Conservation (phyloP, 306 rosid genomes). For the Cicer bijugum region DNA sequence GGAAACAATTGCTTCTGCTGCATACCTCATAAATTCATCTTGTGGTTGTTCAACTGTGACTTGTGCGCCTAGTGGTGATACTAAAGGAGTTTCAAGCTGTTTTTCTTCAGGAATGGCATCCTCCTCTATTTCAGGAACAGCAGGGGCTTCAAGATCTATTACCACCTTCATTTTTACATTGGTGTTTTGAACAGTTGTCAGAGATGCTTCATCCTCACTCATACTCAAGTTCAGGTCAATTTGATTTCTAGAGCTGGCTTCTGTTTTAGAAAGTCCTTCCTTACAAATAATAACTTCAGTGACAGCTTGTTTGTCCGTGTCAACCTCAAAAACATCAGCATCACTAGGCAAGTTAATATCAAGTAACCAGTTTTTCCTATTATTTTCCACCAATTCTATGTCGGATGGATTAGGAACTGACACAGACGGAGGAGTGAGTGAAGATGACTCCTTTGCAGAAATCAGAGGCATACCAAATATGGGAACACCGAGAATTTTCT, state of each 20-base stretch:
- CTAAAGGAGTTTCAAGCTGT: constrained; percentile 46
- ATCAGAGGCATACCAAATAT: constrained; percentile 58
- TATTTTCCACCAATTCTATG: constrained; percentile 47
- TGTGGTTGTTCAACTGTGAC: constrained; percentile 47
- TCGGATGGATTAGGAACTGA: constrained; percentile 51
- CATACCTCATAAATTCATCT: constrained; percentile 63
- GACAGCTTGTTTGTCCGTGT: constrained; percentile 43
- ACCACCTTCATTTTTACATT: constrained; percentile 48
- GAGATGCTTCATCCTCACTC: constrained; percentile 69
- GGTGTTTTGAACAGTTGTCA: constrained; percentile 46
- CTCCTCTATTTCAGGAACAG: constrained; percentile 63
- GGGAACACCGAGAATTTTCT: constrained; percentile 71
- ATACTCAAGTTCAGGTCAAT: constrained; percentile 82
- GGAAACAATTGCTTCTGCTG: constrained; percentile 81
- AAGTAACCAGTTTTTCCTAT: constrained; percentile 44
- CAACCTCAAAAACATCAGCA: constrained; percentile 57
- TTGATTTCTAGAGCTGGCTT: constrained; percentile 56
- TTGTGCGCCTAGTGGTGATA: constrained; percentile 40
- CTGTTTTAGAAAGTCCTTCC: constrained; percentile 44
- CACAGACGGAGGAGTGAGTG: constrained; percentile 50
- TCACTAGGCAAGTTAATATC: constrained; percentile 92
- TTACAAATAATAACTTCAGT: constrained; percentile 48
- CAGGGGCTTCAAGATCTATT: constrained; percentile 81
- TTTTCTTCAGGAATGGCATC: constrained; percentile 52
- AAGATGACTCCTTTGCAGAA: constrained; percentile 61